Evolutionary conservation across 1,284 basidiomycete genomes (phyloP).

Genomic region (Ustilago crameri): DNA sequence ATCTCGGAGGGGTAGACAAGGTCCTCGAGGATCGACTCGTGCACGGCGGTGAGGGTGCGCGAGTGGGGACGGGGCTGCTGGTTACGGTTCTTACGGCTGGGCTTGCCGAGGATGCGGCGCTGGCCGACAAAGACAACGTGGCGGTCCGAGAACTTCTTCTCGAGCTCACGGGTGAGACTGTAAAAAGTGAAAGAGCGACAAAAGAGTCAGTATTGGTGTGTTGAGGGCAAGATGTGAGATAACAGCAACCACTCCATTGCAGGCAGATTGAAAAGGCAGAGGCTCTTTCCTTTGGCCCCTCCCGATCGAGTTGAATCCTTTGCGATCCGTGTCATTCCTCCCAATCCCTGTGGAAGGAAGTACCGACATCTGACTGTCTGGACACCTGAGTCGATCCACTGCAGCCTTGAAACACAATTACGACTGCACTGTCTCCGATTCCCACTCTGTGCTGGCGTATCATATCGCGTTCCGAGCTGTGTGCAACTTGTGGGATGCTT

Average conservation of each 20-base stretch:
- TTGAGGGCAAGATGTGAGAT: background rate
- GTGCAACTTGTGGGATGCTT: too few species aligned
- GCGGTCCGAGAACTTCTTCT: constrained; percentile 99
- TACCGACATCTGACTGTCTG: too few species aligned
- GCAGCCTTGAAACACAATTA: too few species aligned
- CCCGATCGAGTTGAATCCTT: too few species aligned
- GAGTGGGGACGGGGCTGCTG: constrained; percentile 96
- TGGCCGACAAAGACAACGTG: constrained; percentile 99
- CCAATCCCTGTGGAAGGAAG: too few species aligned
- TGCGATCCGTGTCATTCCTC: too few species aligned
- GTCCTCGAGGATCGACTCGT: constrained; percentile 98
- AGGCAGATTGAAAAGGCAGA: too few species aligned
- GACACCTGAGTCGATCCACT: too few species aligned
- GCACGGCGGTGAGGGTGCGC: constrained; percentile 96
- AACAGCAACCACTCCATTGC: constrained; percentile 1
- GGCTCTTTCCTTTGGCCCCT: too few species aligned
- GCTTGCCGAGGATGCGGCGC: constrained; percentile 97
- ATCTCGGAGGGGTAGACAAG: constrained; percentile 99
- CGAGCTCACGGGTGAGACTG: constrained; percentile 96
- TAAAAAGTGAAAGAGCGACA: background rate
- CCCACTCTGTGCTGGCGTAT: background rate
- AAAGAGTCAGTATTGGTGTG: constrained; percentile 19
- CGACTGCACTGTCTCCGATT: background rate
- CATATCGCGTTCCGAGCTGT: too few species aligned
- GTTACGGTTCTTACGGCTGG: constrained; percentile 89